Evolutionary conservation across 192 early-diverging fungal species (phyloP).

Genomic region (Funneliformis mosseae): DNA sequence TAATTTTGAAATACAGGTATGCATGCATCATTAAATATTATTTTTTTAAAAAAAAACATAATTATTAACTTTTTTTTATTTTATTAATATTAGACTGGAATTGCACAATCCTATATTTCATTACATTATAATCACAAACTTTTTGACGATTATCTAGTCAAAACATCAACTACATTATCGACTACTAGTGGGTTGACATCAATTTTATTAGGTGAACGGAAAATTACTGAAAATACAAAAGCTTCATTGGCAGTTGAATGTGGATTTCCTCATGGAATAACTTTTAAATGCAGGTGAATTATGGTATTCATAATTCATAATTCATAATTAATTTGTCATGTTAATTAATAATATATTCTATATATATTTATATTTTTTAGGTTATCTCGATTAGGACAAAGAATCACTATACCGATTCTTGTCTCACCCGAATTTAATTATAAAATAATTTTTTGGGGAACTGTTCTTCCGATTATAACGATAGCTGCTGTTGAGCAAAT

Average conservation of each 20-base stretch:
- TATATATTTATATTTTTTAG: conserved; percentile 34
- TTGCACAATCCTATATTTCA: conserved; percentile 54
- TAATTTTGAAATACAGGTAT: conserved; percentile 54
- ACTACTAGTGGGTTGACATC: conserved; percentile 50
- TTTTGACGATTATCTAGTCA: conserved; percentile 46
- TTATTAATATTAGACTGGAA: conserved; percentile 50
- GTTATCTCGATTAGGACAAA: conserved; percentile 69
- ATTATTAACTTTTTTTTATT: not conserved
- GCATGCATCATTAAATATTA: not conserved
- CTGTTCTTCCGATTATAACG: conserved; percentile 55
- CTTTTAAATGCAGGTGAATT: conserved; percentile 54
- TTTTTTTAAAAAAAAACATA: not conserved
- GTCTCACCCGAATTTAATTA: conserved; percentile 61
- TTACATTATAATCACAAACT: conserved; percentile 52
- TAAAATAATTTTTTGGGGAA: conserved; percentile 54
- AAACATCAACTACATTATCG: conserved; percentile 50
- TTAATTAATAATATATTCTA: not conserved
- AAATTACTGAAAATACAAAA: conserved; percentile 55
- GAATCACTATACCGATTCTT: conserved; percentile 63
- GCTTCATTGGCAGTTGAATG: conserved; percentile 62
- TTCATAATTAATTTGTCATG: too few relatives aligned
- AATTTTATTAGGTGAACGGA: conserved; percentile 58
- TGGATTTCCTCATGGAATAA: conserved; percentile 62
- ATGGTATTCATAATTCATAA: not conserved
- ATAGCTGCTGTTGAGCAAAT: conserved; percentile 58